phyloP scores from a whole-genome alignment of 129 eudicot genomes.

The Flaveria ramosissima region DNA sequence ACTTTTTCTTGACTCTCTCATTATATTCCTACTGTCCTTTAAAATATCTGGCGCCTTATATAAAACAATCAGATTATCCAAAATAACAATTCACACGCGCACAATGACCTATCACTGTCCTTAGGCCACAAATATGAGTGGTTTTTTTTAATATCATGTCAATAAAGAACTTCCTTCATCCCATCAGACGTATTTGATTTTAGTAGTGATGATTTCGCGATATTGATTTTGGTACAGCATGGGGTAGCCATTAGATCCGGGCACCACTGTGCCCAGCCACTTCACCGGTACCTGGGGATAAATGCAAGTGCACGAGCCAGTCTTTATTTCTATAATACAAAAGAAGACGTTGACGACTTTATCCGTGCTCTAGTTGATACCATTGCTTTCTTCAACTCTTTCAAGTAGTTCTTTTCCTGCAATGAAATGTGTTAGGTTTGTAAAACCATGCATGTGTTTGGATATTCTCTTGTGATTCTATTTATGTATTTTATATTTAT shows the following conservation, averaged over 20 bases:
- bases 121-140: background rate
- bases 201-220: background rate
- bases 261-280: conserved; percentile 99
- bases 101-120: background rate
- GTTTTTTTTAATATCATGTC: background rate
- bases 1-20: conserved; percentile 2
- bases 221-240: conserved; percentile 54
- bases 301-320: conserved; percentile 97
- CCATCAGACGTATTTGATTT: background rate
- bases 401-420: conserved; percentile 41
- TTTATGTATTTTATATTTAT: background rate
- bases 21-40: too few species aligned
- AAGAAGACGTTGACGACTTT: conserved; percentile 80
- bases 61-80: too few species aligned
- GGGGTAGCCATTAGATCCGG: conserved; percentile 99
- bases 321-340: conserved; percentile 93
- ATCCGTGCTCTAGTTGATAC: conserved; percentile 68
- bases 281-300: conserved; percentile 84
- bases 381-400: conserved; percentile 66
- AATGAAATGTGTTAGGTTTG: background rate
- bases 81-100: too few species aligned
- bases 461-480: background rate
- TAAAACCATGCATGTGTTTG: background rate
- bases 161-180: background rate
- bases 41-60: too few species aligned